phyloP scores from a whole-genome alignment of 495 filamentous ascomycete species.

The Penicillium tannophilum region DNA sequence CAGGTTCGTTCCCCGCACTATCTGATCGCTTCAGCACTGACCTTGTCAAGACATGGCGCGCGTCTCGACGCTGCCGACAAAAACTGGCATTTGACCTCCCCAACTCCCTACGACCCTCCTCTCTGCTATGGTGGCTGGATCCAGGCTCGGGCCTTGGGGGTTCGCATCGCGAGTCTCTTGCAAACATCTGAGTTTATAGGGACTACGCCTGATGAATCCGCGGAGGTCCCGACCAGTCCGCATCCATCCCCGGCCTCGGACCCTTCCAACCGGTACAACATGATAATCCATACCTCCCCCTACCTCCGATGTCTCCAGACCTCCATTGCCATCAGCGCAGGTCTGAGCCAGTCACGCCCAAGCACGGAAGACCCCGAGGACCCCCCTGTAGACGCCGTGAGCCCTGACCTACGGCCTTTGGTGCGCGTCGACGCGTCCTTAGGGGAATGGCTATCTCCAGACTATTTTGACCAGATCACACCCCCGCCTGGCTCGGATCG shows the following conservation, averaged over 20 bases:
- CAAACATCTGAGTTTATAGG: slow-evolving; percentile 38
- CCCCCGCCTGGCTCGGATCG: slow-evolving; percentile 82
- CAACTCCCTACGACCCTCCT: slow-evolving; percentile 93
- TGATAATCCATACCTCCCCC: slow-evolving; percentile 89
- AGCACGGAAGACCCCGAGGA: slow-evolving; percentile 18
- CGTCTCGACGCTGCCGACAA: slow-evolving; percentile 92
- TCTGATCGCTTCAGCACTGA: neutral
- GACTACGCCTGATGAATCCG: slow-evolving; percentile 23
- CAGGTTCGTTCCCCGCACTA: slow-evolving; percentile 53
- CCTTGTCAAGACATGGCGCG: slow-evolving; percentile 72
- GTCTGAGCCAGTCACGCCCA: slow-evolving; percentile 70
- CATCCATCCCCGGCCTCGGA: slow-evolving; percentile 24
- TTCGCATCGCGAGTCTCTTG: slow-evolving; percentile 76
- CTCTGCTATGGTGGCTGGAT: slow-evolving; percentile 94
- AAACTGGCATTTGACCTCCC: slow-evolving; percentile 92
- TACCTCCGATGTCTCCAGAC: slow-evolving; percentile 94
- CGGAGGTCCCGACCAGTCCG: slow-evolving; percentile 19
- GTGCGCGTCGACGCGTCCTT: slow-evolving; percentile 88
- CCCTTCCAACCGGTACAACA: slow-evolving; percentile 64
- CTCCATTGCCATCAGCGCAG: slow-evolving; percentile 84
- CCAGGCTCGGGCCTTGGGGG: slow-evolving; percentile 77
- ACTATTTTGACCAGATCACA: slow-evolving; percentile 90
- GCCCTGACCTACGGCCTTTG: slow-evolving; percentile 28
- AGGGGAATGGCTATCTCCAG: slow-evolving; percentile 91
- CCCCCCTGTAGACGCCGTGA: slow-evolving; percentile 7